These are phyloP conservation scores for Tremella mesenterica DNA, from an alignment of 768 basidiomycete genomes.

Conservation along the genomic window DNA sequence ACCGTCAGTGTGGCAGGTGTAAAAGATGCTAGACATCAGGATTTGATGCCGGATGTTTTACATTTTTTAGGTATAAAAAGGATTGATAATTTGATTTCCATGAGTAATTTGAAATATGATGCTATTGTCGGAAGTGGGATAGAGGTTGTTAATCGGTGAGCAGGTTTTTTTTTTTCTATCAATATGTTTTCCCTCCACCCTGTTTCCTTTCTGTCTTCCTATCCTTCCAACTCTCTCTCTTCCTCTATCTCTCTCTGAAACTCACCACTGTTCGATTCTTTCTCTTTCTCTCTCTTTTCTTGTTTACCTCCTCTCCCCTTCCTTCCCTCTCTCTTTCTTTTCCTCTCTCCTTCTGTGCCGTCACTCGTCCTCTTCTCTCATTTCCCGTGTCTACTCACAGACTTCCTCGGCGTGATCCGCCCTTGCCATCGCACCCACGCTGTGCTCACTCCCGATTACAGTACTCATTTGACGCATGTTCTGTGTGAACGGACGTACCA, in stretches of 20 bases:
- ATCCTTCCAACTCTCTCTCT: neutral
- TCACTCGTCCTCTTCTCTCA: neutral
- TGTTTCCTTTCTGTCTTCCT: neutral
- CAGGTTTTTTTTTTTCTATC: neutral
- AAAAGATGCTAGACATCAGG: conserved; percentile 35
- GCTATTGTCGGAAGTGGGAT: conserved; percentile 87
- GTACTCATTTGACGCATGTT: too few species aligned
- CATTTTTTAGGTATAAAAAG: conserved; percentile 90
- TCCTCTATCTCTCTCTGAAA: neutral
- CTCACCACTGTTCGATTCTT: neutral
- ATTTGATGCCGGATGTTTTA: conserved; percentile 86
- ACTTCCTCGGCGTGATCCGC: too few species aligned
- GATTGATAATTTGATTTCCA: conserved; percentile 70
- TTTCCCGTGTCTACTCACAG: too few species aligned
- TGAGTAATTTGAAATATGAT: conserved; percentile 69
- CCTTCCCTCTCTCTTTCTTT: neutral
- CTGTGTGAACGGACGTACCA: too few species aligned
- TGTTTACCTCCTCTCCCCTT: neutral
- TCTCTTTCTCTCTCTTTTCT: neutral
- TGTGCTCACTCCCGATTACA: too few species aligned
- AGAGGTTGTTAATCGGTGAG: conserved; percentile 53
- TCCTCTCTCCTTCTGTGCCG: neutral
- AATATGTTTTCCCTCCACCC: neutral
- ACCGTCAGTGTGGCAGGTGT: conserved; percentile 92
- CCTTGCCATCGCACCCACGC: too few species aligned